Conservation (phyloP, 2,329 filamentous ascomycete species). For the Fusarium nodosum region DNA sequence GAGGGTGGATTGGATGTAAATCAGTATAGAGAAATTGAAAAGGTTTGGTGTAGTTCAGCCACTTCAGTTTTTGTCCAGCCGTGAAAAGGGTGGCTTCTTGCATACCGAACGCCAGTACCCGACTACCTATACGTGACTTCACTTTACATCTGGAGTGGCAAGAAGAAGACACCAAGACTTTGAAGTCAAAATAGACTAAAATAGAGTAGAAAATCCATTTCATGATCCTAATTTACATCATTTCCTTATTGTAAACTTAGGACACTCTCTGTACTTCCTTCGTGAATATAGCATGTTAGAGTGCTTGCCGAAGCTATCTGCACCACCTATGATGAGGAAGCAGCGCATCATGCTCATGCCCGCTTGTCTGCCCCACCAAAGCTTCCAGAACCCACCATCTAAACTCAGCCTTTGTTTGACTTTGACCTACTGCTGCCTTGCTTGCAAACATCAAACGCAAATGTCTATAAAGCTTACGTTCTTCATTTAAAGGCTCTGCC, state of each 20-base stretch:
- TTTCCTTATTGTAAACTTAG: neutral
- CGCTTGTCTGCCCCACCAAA: conserved; percentile 47
- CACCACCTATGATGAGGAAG: neutral
- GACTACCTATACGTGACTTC: too few species aligned
- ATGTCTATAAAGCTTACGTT: neutral
- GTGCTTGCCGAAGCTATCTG: neutral
- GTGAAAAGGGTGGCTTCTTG: neutral
- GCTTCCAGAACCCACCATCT: conserved; percentile 53
- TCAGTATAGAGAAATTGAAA: neutral
- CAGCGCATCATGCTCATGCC: conserved; percentile 1
- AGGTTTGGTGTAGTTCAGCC: neutral
- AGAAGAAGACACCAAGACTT: neutral
- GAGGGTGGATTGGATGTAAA: neutral
- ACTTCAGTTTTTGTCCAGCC: neutral
- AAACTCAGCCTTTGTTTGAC: conserved; percentile 3
- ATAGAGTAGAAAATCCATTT: too few species aligned
- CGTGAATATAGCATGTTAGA: too few species aligned
- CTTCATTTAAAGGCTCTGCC: neutral
- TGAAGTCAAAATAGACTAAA: neutral
- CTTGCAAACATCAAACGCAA: neutral
- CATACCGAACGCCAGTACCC: too few species aligned
- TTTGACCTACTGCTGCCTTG: conserved; percentile 2
- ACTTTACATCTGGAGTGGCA: neutral
- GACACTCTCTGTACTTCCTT: neutral
- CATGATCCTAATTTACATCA: too few species aligned